Base-by-base conservation (phyloP, 257 asterid species). In the Lavandula angustifolia region DNA sequence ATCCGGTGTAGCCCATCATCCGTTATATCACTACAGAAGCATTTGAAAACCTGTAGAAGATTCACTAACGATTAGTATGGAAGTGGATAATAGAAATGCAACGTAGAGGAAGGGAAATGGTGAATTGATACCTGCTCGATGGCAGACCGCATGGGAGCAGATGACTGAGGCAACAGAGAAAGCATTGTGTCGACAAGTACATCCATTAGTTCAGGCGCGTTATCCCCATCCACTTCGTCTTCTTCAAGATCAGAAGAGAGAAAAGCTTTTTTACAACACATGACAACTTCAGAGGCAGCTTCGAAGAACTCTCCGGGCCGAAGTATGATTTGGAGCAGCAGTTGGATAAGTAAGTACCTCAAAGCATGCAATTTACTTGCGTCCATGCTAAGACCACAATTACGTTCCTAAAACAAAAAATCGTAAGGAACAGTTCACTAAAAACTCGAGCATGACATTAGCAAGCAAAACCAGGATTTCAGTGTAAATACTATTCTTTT, bases 101-200 rank as follows among this genome's bases (percentile, higher is more conserved):
- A 57, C 54, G 44, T 13, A 47, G 33, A 38, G 16, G 43, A 67
- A 33, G 22, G 66, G 9, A 52, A 50, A 67, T 35, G 14, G 54
- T 35, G 16, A 64, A 60, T 51, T 18, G 60, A 60, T 61, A 75
- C 99, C 95, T 77, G 98, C 78, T 94, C 99, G 71, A 94, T 85
- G 49, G 99, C 82, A 42, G 96, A 81, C 13, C 97, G 87, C 79
- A 87, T 41, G 33, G 99, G 95, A 63, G 96, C 87, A 40, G 97
- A 81, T 52, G 97, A 90, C 75, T 94, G 94, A 1, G 99, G 96
- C 74, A 94, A 82, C 54, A 94, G 69, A 11, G 99, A 90, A 71
- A 94, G 97, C 95, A 94, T 81, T 13, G 97, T 84, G 76, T 90
- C 97, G 69, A 94, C 92, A 71, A 94, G 91, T 16, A 94, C 99